A percentile compares a stretch with the other conserved stretches of the same genome.
Conservation (phyloP, 2,329 filamentous ascomycete species). For the Teratosphaeria destructans region DNA sequence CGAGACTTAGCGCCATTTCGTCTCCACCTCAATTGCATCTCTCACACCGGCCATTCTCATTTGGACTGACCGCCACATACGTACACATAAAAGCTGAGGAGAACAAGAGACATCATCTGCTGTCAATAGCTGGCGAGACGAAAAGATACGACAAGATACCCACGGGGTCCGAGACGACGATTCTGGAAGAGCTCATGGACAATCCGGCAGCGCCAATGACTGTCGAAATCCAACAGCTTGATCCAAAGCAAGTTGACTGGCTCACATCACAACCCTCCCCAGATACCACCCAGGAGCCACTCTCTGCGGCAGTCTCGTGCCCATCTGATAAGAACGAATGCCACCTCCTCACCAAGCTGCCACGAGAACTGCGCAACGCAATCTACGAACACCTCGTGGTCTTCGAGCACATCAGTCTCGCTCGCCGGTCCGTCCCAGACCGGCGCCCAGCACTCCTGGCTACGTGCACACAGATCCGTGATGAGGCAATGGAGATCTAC, state of each 20-base stretch:
- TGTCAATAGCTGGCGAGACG: no score
- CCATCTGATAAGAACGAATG: not conserved
- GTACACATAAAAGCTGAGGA: not conserved
- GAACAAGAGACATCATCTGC: no score
- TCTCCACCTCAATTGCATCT: not conserved
- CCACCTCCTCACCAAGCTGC: not conserved
- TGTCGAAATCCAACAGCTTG: not conserved
- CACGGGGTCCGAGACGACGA: no score
- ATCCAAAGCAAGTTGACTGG: not conserved
- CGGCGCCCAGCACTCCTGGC: not conserved
- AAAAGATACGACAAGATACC: no score
- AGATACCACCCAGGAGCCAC: no score
- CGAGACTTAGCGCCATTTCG: not conserved
- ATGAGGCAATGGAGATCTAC: constrained; percentile 3
- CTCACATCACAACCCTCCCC: no score
- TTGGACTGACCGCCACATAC: not conserved
- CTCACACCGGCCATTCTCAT: not conserved
- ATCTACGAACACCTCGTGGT: not conserved
- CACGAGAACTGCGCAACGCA: not conserved
- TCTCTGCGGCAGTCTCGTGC: no score
- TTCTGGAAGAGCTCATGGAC: no score
- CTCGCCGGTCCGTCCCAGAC: no score
- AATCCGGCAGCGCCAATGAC: not conserved
- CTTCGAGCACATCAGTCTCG: not conserved
- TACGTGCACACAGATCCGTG: not conserved